Evolutionary conservation across 2,329 filamentous ascomycete species (phyloP).

Genomic region (Endoconidiophora polonica): DNA sequence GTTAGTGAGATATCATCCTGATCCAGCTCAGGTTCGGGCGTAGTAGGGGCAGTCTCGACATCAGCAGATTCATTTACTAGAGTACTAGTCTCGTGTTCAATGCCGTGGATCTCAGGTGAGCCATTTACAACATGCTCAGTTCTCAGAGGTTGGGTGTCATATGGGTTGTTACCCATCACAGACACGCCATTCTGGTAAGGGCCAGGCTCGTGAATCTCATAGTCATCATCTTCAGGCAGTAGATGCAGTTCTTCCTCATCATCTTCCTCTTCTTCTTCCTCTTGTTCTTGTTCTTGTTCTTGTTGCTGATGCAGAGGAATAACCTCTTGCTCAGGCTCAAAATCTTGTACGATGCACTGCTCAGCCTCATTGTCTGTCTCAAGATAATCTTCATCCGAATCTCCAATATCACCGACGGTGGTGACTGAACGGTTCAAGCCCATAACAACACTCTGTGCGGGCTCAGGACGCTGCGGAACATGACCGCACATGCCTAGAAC

Average conservation of each 20-base stretch:
- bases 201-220: slow-evolving; percentile 6
- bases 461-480: slow-evolving; percentile 9
- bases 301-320: neutral
- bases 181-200: slow-evolving; percentile 6
- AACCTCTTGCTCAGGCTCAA: neutral
- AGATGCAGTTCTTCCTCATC: slow-evolving; percentile 4
- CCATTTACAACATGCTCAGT: neutral
- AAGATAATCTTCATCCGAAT: slow-evolving; percentile 1
- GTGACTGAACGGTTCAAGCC: slow-evolving; percentile 1
- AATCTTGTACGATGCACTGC: neutral
- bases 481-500: slow-evolving; percentile 9
- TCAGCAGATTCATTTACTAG: slow-evolving; percentile 5
- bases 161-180: slow-evolving; percentile 4
- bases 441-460: slow-evolving; percentile 12
- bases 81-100: neutral
- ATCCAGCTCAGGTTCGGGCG: slow-evolving; percentile 10
- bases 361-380: neutral
- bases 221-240: slow-evolving; percentile 4
- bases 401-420: neutral
- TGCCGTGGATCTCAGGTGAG: neutral
- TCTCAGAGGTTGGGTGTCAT: neutral
- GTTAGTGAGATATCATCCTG: neutral
- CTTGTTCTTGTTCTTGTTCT: neutral
- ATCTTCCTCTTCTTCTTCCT: neutral
- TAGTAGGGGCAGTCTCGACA: slow-evolving; percentile 10